Evolutionary conservation across 257 asterid species (phyloP), one percentile per base, ranked within the genome.

Genomic region (Vinca minor): DNA sequence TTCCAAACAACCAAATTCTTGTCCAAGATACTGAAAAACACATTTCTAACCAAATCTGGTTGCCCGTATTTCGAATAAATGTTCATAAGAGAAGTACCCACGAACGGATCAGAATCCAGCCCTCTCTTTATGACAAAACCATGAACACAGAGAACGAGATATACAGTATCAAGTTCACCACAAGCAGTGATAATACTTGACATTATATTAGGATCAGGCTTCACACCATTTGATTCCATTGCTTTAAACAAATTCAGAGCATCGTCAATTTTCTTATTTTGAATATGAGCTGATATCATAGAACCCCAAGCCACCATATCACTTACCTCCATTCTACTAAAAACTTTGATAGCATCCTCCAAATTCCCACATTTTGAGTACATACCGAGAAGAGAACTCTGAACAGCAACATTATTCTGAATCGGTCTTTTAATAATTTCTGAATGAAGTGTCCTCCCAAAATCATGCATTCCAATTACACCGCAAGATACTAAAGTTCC

Each of bases 221-320:
- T 81, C 76, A 83, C 64, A 23, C 82, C 85, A 56, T 73, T 78
- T 13, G 32, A 65, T 36, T 69, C 78, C 95, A 89, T 85, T 63
- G 65, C 65, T 66, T 77, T 81, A 69, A 50, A 92, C 48, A 85
- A 77, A 69, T 66, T 64, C 23, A 87, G 50, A 18, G 83, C 96
- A 65, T 84, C 79, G 38, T 68, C 47, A 44, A 78, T 79, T 63
- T 73, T 76, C 80, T 52, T 68, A 73, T 84, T 76, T 53, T 87
- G 91, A 62, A 67, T 66, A 69, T 58, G 77, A 45, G 85, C 91
- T 13, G 86, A 84, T 64, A 92, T 78, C 73, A 89, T 82, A 44
- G 94, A 84, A 10, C 97, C 95, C 97, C 97, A 92, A 45, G 95
- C 91, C 48, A 92, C 82, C 42, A 81, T 69, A 70, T 89, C 98